Base-by-base conservation (phyloP, 1,284 basidiomycete genomes). In the Sanguinoderma infundibulare region DNA sequence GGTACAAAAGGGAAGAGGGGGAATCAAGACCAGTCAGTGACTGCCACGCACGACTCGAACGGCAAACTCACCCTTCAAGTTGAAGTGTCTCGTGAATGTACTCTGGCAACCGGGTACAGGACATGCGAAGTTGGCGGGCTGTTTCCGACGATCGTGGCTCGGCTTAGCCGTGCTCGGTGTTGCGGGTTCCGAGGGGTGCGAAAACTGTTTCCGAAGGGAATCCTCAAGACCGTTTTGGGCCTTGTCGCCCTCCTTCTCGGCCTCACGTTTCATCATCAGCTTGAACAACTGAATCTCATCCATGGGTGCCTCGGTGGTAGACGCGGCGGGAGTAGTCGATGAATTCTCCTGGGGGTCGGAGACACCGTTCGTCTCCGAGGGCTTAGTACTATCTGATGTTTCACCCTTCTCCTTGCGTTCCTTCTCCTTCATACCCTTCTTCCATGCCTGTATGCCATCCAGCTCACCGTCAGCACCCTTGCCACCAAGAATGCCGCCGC, bases 221-320 rank as follows among this genome's bases (percentile, higher is more conserved):
- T 81, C 80, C 57, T 77, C 47, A 15, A 53, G 42, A 15, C 64
- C 63, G 30, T 65, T 66, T 36, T 60, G 62, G 4, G 49, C 15
- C 42, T 71, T 69, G n/a, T 82, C 83, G 5, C 68, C 68, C 65
- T 81, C 82, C 69, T 85, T 89, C 74, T 88, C 87, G 63, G 90
- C 87, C 69, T 92, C 92, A 65, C 86, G 81, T 74, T 90, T 91
- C 91, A 95, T 95, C 80, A 94, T 81, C 69, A 92, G 72, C 70
- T 90, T 92, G 83, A 95, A 95, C 36, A 91, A 77, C 67, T 95
- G 92, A 46, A 95, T 95, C 74, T 94, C 92, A 73, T 95, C 92
- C 61, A 94, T 74, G 17, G 78, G 81, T 40, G 65, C 61, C 7
- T 75, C 73, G 14, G 68, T 24, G n/a, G 73, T 78, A 28, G 26